Conservation (phyloP, 306 rosid genomes). For the Lupinus albus region DNA sequence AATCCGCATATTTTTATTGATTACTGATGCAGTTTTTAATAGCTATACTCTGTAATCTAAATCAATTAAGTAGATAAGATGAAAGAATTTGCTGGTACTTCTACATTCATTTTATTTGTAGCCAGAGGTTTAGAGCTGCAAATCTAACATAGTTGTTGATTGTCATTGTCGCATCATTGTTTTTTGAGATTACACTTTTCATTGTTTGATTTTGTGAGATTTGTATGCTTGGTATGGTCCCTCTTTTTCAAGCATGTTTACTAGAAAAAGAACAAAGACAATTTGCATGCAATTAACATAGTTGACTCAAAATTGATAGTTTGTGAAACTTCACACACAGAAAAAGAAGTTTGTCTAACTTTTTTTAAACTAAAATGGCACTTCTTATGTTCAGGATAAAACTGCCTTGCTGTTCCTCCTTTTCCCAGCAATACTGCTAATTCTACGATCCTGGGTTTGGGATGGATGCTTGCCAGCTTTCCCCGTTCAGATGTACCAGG, state of each 20-base stretch:
- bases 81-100: too few relatives aligned
- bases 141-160: too few relatives aligned
- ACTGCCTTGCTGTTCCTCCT: slow-evolving; percentile 93
- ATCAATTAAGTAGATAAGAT: too few relatives aligned
- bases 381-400: slow-evolving; percentile 75
- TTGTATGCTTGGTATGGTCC: neutral
- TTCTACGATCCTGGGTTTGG: slow-evolving; percentile 88
- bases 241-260: neutral
- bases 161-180: too few relatives aligned
- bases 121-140: too few relatives aligned
- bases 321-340: neutral
- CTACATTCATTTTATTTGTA: too few relatives aligned
- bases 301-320: neutral
- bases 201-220: neutral
- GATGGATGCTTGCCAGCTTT: slow-evolving; percentile 94
- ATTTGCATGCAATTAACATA: slow-evolving; percentile 1
- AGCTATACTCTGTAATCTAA: too few relatives aligned
- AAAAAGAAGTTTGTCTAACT: slow-evolving; percentile 11
- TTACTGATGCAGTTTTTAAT: neutral
- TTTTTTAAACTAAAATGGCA: slow-evolving; percentile 31
- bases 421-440: slow-evolving; percentile 76
- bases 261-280: slow-evolving; percentile 3
- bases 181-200: too few relatives aligned
- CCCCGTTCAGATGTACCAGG: slow-evolving; percentile 97
- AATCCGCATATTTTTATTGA: neutral